These are phyloP conservation scores for Ceratobasidium sp. DNA, from an alignment of 1,284 basidiomycete species.

Conservation along the genomic window DNA sequence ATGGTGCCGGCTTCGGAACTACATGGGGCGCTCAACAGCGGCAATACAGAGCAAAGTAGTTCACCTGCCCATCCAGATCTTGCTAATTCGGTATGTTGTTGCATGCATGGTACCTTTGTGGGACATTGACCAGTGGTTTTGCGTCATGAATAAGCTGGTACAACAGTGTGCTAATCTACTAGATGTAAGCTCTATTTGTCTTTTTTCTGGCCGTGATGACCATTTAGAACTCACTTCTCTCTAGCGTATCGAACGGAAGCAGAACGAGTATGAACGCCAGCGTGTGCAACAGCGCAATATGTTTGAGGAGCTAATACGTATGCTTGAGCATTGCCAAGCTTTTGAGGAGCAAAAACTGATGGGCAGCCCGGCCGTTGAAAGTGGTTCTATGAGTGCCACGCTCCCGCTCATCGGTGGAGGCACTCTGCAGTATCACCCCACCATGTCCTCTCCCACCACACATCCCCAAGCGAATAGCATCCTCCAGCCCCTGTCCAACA, in stretches of 20 bases:
- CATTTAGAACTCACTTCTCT: constrained; percentile 19
- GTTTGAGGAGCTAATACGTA: constrained; percentile 95
- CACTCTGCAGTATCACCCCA: constrained; percentile 69
- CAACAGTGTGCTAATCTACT: constrained; percentile 85
- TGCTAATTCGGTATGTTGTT: constrained; percentile 80
- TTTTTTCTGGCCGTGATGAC: background rate
- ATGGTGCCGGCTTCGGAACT: constrained; percentile 38
- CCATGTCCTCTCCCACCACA: constrained; percentile 84
- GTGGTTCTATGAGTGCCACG: constrained; percentile 12
- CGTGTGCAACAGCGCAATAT: constrained; percentile 85
- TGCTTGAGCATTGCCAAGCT: constrained; percentile 90
- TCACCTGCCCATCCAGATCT: constrained; percentile 90
- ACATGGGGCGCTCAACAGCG: constrained; percentile 12
- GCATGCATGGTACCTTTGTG: constrained; percentile 50
- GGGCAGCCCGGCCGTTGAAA: constrained; percentile 51
- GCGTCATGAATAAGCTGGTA: constrained; percentile 68
- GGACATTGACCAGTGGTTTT: constrained; percentile 44
- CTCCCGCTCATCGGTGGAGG: constrained; percentile 41
- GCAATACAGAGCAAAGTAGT: constrained; percentile 72
- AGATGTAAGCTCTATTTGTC: constrained; percentile 80
- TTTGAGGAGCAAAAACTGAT: constrained; percentile 76
- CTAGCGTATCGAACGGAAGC: constrained; percentile 89
- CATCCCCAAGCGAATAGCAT: constrained; percentile 68
- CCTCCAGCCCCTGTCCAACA: constrained; percentile 1
- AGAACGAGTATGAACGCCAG: constrained; percentile 89